A percentile compares a stretch with the other conserved stretches of the same genome.
phyloP scores from a whole-genome alignment of 257 asterid genomes.

The Phtheirospermum japonicum region DNA sequence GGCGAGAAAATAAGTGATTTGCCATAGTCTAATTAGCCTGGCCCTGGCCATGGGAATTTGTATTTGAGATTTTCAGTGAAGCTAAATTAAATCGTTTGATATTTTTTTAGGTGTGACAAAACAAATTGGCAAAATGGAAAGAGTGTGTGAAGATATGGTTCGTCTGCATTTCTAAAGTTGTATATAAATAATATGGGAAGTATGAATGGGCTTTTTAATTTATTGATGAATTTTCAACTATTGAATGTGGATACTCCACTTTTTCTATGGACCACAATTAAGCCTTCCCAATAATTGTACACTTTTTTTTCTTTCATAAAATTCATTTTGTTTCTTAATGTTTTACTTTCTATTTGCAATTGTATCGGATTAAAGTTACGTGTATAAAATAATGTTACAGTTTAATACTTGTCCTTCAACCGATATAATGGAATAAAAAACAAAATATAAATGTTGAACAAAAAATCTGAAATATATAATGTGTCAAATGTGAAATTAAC shows the following conservation, averaged over 20 bases:
- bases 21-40: slow-evolving; percentile 18
- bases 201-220: background rate
- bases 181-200: slow-evolving; percentile 18
- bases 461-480: too few relatives aligned
- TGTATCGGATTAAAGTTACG: too few relatives aligned
- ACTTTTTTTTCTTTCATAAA: background rate
- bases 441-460: too few relatives aligned
- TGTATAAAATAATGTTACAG: too few relatives aligned
- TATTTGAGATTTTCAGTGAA: background rate
- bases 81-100: background rate
- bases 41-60: slow-evolving; percentile 26
- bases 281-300: background rate
- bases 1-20: slow-evolving; percentile 23
- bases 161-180: background rate
- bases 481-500: too few relatives aligned
- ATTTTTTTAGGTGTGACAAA: background rate
- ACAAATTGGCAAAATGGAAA: background rate
- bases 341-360: too few relatives aligned
- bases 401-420: too few relatives aligned
- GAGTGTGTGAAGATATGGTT: slow-evolving; percentile 17
- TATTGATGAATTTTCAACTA: background rate
- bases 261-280: slow-evolving; percentile 13
- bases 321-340: too few relatives aligned
- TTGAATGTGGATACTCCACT: slow-evolving; percentile 17
- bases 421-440: too few relatives aligned